Evolutionary conservation across 2,329 filamentous ascomycete genomes (phyloP), one percentile per base, ranked within the genome.

Genomic region (Talaromyces sp.): DNA sequence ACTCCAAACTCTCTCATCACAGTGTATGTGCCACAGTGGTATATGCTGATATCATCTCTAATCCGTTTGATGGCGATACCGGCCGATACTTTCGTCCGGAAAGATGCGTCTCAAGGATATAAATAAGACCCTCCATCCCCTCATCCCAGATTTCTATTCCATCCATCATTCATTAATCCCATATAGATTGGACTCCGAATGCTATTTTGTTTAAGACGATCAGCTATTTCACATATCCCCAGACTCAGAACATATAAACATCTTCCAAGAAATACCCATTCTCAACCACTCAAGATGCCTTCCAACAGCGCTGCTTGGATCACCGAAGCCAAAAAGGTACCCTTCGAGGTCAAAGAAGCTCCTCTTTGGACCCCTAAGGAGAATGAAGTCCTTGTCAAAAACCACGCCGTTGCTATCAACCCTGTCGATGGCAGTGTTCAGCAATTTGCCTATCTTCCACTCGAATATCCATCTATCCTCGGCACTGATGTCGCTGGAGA

Each of bases 361-460:
- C 60, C 48, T 22, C 8, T 24, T 8, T 57, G 37, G 16, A 35
- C 24, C 4, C 60, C 60, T 5, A 65, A 63, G 22, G 54, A 24
- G 11, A 67, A 63, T 14, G 66, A 73, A 37, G 62, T 72, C 11
- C 45, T 72, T 3, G 62, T 73, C 56, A 68, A 66, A 39, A 71
- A 69, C 64, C 47, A 65, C 19, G 71, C 71, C 10, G 50, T 71
- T 14, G 69, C 70, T 2, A 67, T 73, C 60, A 72, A 72, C 41
- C 70, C 71, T 10, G 54, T 73, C 9, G 79, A 82, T 65, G 73
- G 69, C 47, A 70, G 70, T 9, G 72, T 78, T 11, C 73, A 77
- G 35, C 59, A 65, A 2, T 33, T 57, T 5, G 54, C 62, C 72
- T 50, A 58, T 54, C 72, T 67, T 33, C 76, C 77, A 7, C 27